phyloP scores from a whole-genome alignment of 1,284 basidiomycete genomes.

The Leccinum ambiguum region DNA sequence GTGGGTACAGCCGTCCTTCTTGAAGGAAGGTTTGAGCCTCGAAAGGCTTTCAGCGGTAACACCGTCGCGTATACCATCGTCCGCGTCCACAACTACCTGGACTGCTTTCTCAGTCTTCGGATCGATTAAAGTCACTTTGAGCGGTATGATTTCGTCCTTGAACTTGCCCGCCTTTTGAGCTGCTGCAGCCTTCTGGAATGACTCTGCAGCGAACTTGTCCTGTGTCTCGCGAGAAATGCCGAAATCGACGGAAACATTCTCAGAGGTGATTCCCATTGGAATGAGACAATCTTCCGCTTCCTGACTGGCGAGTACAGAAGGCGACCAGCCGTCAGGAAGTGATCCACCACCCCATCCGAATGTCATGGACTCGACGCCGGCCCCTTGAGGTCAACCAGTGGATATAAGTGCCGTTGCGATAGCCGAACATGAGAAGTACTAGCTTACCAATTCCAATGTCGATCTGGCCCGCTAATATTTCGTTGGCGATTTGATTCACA shows the following conservation, averaged over 20 bases:
- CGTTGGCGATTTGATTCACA: constrained; percentile 88
- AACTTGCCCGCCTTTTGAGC: constrained; percentile 94
- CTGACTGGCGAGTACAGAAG: constrained; percentile 74
- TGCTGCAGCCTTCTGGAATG: constrained; percentile 83
- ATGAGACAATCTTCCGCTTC: constrained; percentile 91
- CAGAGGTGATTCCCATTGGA: constrained; percentile 97
- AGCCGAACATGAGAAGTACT: constrained; percentile 11
- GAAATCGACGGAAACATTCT: constrained; percentile 89
- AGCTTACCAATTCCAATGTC: constrained; percentile 87
- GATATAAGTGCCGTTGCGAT: constrained; percentile 7
- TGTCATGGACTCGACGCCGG: constrained; percentile 97
- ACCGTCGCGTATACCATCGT: constrained; percentile 93
- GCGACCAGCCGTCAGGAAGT: constrained; percentile 76
- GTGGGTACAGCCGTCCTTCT: constrained; percentile 87
- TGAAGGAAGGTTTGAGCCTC: constrained; percentile 95
- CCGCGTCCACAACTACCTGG: constrained; percentile 78
- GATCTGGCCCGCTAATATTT: constrained; percentile 83
- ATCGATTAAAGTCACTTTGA: constrained; percentile 75
- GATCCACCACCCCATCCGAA: constrained; percentile 76
- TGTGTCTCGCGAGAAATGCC: constrained; percentile 73
- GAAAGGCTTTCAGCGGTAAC: constrained; percentile 84
- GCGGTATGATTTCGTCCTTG: constrained; percentile 88
- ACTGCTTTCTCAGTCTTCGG: constrained; percentile 84
- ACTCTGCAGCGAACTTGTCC: constrained; percentile 85
- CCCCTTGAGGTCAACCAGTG: constrained; percentile 50